Conservation (phyloP, 345 rosid genomes). For the Bretschneidera sinensis region DNA sequence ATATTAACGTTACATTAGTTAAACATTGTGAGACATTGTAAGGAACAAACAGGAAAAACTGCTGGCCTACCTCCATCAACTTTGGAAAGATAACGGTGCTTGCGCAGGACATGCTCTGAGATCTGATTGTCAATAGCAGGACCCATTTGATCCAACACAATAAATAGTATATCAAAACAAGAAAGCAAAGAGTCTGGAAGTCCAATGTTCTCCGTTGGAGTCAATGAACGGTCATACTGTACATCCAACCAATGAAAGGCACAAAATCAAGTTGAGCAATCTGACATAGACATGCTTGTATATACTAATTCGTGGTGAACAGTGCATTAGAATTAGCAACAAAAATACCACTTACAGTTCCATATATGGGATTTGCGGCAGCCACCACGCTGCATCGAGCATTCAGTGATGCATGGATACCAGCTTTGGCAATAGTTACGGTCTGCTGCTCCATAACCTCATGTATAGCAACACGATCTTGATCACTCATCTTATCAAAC, state of each 20-base stretch:
- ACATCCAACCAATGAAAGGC: constrained; percentile 20
- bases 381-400: constrained; percentile 99
- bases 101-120: constrained; percentile 95
- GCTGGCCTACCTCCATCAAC: constrained; percentile 63
- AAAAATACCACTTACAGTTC: constrained; percentile 63
- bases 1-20: constrained; percentile 18
- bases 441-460: constrained; percentile 99
- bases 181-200: constrained; percentile 99
- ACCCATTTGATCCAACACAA: constrained; percentile 99
- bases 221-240: constrained; percentile 96
- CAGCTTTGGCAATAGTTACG: constrained; percentile 98
- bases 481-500: constrained; percentile 99
- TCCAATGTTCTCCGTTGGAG: constrained; percentile 98
- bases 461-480: constrained; percentile 97
- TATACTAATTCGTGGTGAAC: not conserved
- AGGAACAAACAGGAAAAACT: constrained; percentile 11
- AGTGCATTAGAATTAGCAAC: constrained; percentile 6
- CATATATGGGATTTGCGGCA: constrained; percentile 99
- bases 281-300: not conserved
- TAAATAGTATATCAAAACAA: constrained; percentile 92
- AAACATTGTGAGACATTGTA: constrained; percentile 12
- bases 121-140: constrained; percentile 81
- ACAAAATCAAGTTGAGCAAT: constrained; percentile 1
- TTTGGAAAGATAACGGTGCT: constrained; percentile 79
- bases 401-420: constrained; percentile 95